Base-by-base conservation (phyloP, 1,284 basidiomycete species). In the Nidula niveotomentosa region DNA sequence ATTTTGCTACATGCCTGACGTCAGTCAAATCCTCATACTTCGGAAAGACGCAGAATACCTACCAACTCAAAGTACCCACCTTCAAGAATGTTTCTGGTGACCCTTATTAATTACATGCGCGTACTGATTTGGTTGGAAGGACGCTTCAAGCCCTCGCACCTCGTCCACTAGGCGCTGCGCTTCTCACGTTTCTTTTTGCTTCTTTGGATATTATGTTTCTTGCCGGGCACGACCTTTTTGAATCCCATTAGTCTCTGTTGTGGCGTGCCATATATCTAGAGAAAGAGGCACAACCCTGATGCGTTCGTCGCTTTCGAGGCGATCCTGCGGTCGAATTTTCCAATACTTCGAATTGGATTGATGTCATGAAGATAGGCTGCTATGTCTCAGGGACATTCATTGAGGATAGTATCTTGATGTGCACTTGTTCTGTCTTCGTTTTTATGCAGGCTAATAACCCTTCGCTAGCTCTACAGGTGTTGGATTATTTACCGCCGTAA, bases 331-430 rank as follows among this genome's bases (percentile, higher is more conserved):
- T 65, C 6, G 68, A 68, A 33, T 72, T 76, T 53, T 57, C 62
- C 8, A 51, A 70, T 48, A 67, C 66, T 1, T 70, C 70, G 2
- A 60, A 66, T 48, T 74, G 72, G 73, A 58, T 74, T 13, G 73
- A 71, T 51, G 69, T 73, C 1, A 69, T 75, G 64, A 69, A 69
- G 54, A 70, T 72, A 64, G 72, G 57, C 0, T 62, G 65, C 51
- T 75, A 72, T 57, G 67, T 71, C 23, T 67, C 60, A 3, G 73
- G 75, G 57, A 76, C 73, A 3, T 72, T 69, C 54, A 61, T 75
- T 17, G 73, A 72, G 5, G 73, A 75, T 60, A 61, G 62, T 43
- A 74, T 76, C 44, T 57, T 76, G 59, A 73, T 75, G 23, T 23
- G 23, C 5, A 3, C 2, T 23, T 23, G 23, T 23, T 23, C 23